Base-by-base conservation (phyloP, 805 yeast genomes). In the Torulaspora indica region DNA sequence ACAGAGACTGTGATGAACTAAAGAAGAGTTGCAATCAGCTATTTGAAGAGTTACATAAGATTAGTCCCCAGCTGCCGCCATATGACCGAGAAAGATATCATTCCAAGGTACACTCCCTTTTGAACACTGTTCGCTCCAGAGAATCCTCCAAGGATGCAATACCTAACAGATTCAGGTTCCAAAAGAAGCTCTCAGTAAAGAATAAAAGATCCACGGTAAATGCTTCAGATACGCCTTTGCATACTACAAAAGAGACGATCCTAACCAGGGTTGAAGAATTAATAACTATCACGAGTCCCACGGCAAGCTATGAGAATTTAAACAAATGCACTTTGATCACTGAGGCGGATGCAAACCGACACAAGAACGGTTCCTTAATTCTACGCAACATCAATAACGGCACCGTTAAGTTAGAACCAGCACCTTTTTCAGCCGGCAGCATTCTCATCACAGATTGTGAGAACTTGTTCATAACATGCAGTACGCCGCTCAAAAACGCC, bases 391-490 rank as follows among this genome's bases (percentile, higher is more conserved):
- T 55, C 8, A 14, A 42, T 13, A 30, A 47, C 3, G 47, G 55
- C 8, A 32, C 48, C 2, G 38, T 62, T 3, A 41, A 45, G 10
- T 25, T 58, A 29, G 36, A 47, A 3, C 30, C 43, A 4, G 5
- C 56, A 9, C 56, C 55, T 7, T 61, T 57, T 34, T 17, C 36
- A 10, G 44, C 38, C 9, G 65, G 67, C 10, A 61, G 62, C 37
- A 38, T 63, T 6, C 47, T 52, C 30, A 40, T 63, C 8, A 52
- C 50, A 4, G 47, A 55, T 27, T 51, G 56, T 20, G 14, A 15
- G 7, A 36, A 56, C 35, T 47, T 54, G n/a, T 30, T 48, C 13
- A 45, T 57, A 1, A 3, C 49, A 2, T 20, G 52, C 8, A 38
- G 33, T 6, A n/a, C 54, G 6, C 55, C 56, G 1, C 30, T 33